Percentiles rank a stretch among this genome's conserved stretches.
phyloP scores from a whole-genome alignment of 2,329 filamentous ascomycete genomes.

The Dothideomycetidae sp. region DNA sequence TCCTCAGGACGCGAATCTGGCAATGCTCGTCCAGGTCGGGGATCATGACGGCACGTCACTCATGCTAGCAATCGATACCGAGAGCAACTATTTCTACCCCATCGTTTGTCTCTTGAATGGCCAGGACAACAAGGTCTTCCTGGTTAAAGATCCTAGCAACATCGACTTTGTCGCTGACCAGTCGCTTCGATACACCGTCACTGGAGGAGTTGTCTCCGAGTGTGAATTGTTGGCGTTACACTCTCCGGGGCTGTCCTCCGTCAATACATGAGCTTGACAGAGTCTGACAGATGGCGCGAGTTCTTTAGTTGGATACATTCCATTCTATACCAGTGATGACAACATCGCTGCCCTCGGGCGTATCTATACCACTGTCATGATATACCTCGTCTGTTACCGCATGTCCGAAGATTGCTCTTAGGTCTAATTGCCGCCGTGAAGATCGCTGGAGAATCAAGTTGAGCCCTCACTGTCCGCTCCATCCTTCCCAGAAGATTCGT shows the following conservation, averaged over 20 bases:
- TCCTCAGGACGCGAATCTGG: background rate
- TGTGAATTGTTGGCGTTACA: background rate
- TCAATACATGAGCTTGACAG: too few relatives aligned
- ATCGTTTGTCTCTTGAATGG: background rate
- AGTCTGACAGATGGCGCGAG: too few relatives aligned
- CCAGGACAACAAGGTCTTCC: background rate
- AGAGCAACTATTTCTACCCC: background rate
- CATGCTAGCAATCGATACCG: background rate
- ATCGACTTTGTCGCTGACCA: background rate
- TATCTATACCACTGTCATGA: too few relatives aligned
- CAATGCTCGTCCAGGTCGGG: background rate
- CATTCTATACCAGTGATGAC: too few relatives aligned
- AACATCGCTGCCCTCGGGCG: too few relatives aligned
- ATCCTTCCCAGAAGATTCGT: too few relatives aligned
- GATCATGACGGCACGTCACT: background rate
- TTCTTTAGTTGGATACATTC: too few relatives aligned
- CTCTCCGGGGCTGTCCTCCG: background rate
- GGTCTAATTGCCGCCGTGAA: too few relatives aligned
- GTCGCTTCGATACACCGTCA: background rate
- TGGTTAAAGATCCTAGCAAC: background rate
- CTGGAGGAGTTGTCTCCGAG: background rate
- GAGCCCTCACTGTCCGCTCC: too few relatives aligned
- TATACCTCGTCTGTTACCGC: too few relatives aligned
- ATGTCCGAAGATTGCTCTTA: too few relatives aligned
- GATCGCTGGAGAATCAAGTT: too few relatives aligned